Evolutionary conservation across 768 basidiomycete genomes (phyloP).

Genomic region (Trametes sanguinea): DNA sequence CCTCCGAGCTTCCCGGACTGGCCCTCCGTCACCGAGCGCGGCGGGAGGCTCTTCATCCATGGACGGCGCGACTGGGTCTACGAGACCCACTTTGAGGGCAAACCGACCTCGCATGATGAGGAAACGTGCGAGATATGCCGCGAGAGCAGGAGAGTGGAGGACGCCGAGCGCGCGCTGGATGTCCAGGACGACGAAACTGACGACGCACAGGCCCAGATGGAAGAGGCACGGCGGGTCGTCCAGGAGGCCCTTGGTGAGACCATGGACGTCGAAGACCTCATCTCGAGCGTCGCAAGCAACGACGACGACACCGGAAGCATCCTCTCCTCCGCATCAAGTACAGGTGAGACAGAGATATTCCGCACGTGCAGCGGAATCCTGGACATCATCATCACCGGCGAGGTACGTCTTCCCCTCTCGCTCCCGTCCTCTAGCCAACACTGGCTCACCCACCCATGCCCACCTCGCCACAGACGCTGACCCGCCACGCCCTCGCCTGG

Average conservation of each 20-base stretch:
- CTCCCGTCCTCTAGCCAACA: too few species aligned
- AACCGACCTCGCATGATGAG: conserved; percentile 43
- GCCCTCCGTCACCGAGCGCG: neutral
- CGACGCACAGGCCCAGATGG: conserved; percentile 25
- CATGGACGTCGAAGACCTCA: too few species aligned
- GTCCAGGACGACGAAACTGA: neutral
- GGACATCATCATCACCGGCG: too few species aligned
- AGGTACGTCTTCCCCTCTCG: too few species aligned
- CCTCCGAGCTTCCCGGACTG: conserved; percentile 20
- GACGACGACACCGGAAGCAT: too few species aligned
- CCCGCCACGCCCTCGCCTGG: conserved; percentile 32
- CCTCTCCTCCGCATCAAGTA: too few species aligned
- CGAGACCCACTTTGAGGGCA: conserved; percentile 42
- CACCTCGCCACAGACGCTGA: too few species aligned
- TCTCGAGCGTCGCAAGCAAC: too few species aligned
- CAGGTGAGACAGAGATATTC: too few species aligned
- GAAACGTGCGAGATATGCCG: conserved; percentile 37
- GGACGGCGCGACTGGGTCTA: conserved; percentile 33
- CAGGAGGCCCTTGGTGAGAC: too few species aligned
- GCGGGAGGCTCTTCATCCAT: neutral
- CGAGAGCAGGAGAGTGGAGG: neutral
- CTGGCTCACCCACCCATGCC: too few species aligned
- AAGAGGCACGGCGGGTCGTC: conserved; percentile 20
- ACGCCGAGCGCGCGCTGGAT: conserved; percentile 8
- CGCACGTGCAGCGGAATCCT: too few species aligned